Evolutionary conservation across 78 protist genomes (phyloP).

Genomic region (Dictyostelium citrinum): DNA sequence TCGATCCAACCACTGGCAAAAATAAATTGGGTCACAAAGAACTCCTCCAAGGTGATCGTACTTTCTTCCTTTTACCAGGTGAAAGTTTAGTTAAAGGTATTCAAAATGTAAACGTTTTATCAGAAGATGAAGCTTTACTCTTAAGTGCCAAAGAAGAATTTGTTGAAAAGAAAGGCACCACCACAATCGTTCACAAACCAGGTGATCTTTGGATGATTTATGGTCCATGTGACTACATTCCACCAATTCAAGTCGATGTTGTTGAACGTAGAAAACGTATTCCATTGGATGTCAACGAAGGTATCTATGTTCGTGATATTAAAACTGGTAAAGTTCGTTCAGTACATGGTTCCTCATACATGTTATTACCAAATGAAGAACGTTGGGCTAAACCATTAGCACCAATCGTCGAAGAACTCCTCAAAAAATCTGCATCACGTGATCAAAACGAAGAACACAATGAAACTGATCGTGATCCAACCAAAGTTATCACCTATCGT

Average conservation of each 20-base stretch:
- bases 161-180: slow-evolving; percentile 35
- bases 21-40: slow-evolving; percentile 80
- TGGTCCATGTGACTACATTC: slow-evolving; percentile 88
- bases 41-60: slow-evolving; percentile 78
- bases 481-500: slow-evolving; percentile 87
- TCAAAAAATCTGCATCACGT: slow-evolving; percentile 56
- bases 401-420: slow-evolving; percentile 84
- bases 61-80: slow-evolving; percentile 92
- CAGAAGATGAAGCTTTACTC: slow-evolving; percentile 84
- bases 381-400: slow-evolving; percentile 87
- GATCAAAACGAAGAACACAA: slow-evolving; percentile 67
- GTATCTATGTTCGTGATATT: slow-evolving; percentile 90
- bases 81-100: slow-evolving; percentile 87
- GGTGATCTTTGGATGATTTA: slow-evolving; percentile 88
- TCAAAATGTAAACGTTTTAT: slow-evolving; percentile 79
- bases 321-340: slow-evolving; percentile 89
- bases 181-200: slow-evolving; percentile 65
- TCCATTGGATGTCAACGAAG: slow-evolving; percentile 89
- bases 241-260: slow-evolving; percentile 87
- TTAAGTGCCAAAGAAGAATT: slow-evolving; percentile 72
- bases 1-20: slow-evolving; percentile 72
- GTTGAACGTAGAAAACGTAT: slow-evolving; percentile 76
- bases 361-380: slow-evolving; percentile 89
- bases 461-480: slow-evolving; percentile 75
- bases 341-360: slow-evolving; percentile 83